phyloP scores from a whole-genome alignment of 768 basidiomycete genomes.

The Fistulinella prunicolor region DNA sequence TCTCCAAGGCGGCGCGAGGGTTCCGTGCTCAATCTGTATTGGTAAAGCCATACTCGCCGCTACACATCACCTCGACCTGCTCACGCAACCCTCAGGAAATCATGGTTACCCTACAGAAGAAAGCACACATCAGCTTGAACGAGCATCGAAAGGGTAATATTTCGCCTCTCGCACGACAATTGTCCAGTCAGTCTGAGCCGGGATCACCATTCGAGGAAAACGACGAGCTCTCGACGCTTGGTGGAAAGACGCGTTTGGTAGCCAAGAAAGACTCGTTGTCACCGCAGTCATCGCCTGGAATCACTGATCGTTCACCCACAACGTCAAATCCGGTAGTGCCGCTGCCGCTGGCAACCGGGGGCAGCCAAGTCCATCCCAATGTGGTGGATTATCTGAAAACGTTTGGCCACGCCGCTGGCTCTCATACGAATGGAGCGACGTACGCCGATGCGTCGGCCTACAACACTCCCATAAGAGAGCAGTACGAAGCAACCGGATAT shows the following conservation, averaged over 20 bases:
- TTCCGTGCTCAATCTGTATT: slow-evolving; percentile 65
- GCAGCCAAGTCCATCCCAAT: slow-evolving; percentile 55
- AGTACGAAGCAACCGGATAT: slow-evolving; percentile 23
- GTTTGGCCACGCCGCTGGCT: slow-evolving; percentile 39
- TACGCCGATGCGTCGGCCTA: slow-evolving; percentile 25
- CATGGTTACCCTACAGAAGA: slow-evolving; percentile 61
- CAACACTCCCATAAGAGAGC: slow-evolving; percentile 25
- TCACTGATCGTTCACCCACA: slow-evolving; percentile 63
- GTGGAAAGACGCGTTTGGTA: slow-evolving; percentile 65
- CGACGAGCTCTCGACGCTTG: slow-evolving; percentile 61
- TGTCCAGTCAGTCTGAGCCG: slow-evolving; percentile 38
- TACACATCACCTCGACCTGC: background rate
- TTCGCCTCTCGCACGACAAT: slow-evolving; percentile 39
- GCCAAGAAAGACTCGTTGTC: slow-evolving; percentile 58
- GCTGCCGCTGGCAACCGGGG: slow-evolving; percentile 53
- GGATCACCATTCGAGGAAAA: slow-evolving; percentile 48
- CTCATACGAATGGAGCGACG: slow-evolving; percentile 22
- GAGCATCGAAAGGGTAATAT: slow-evolving; percentile 60
- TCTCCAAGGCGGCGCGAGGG: slow-evolving; percentile 63
- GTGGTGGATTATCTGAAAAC: slow-evolving; percentile 68
- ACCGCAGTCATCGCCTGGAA: slow-evolving; percentile 39
- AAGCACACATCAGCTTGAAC: slow-evolving; percentile 61
- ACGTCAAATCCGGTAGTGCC: slow-evolving; percentile 72
- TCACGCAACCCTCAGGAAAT: slow-evolving; percentile 43
- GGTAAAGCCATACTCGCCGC: slow-evolving; percentile 42